A percentile compares a stretch with the other conserved stretches of the same genome.
Conservation (phyloP, 345 rosid species). For the Syzygium aromaticum region DNA sequence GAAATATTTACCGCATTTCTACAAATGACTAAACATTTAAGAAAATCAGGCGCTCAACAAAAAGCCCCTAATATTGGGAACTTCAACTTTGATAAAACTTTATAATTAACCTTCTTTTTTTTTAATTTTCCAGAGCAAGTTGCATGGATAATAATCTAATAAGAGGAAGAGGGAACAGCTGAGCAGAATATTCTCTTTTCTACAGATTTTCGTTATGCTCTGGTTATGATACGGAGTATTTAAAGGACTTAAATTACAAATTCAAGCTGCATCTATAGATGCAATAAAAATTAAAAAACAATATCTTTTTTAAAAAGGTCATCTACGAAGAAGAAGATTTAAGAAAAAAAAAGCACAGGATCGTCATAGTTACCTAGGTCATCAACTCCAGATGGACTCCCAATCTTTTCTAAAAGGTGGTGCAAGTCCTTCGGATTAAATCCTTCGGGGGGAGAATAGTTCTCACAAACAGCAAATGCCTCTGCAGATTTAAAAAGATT, state of each 20-base stretch:
- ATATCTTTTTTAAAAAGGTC: not conserved
- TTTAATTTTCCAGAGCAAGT: too few species aligned
- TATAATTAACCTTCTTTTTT: too few species aligned
- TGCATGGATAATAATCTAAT: too few species aligned
- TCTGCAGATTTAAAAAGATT: constrained; percentile 23
- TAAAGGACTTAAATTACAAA: too few species aligned
- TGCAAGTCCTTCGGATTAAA: constrained; percentile 75
- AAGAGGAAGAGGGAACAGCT: not conserved
- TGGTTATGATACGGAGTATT: not conserved
- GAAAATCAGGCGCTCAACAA: not conserved
- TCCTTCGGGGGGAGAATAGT: constrained; percentile 85
- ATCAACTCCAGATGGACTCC: constrained; percentile 82
- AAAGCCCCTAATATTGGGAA: not conserved
- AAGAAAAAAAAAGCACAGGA: not conserved
- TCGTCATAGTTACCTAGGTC: constrained; percentile 51
- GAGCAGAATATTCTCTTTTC: not conserved
- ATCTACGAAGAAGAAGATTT: not conserved
- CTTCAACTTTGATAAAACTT: not conserved
- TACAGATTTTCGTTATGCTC: not conserved
- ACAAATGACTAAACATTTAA: not conserved
- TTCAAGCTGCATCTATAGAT: not conserved
- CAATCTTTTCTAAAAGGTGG: constrained; percentile 78
- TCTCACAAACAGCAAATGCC: constrained; percentile 95
- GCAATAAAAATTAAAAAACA: not conserved
- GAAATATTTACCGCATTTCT: not conserved